Evolutionary conservation across 768 basidiomycete species (phyloP).

Genomic region (Cytidiella melzeri): DNA sequence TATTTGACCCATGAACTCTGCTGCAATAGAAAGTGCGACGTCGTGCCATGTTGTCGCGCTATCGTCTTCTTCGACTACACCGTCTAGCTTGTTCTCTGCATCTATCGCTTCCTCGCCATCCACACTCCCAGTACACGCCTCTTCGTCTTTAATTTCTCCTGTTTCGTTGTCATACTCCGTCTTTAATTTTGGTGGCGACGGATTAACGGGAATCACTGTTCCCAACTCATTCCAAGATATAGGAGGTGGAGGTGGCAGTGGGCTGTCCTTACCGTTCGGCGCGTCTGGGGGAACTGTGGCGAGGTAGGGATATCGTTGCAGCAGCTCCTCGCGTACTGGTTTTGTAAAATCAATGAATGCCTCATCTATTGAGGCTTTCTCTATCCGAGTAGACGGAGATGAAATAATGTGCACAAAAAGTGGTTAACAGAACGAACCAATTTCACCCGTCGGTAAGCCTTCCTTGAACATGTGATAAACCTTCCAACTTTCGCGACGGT

Average conservation of each 20-base stretch:
- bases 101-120: not conserved
- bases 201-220: slow-evolving; percentile 54
- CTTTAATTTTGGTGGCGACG: slow-evolving; percentile 19
- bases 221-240: slow-evolving; percentile 57
- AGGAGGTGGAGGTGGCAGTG: slow-evolving; percentile 66
- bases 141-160: slow-evolving; percentile 10
- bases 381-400: slow-evolving; percentile 31
- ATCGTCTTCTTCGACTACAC: slow-evolving; percentile 24
- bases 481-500: slow-evolving; percentile 85
- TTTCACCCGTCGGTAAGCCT: slow-evolving; percentile 68
- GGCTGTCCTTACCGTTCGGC: slow-evolving; percentile 66
- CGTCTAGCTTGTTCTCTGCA: not conserved
- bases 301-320: slow-evolving; percentile 75
- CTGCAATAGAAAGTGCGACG: slow-evolving; percentile 82
- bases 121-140: not conserved
- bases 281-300: slow-evolving; percentile 62
- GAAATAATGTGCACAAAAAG: not conserved
- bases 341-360: slow-evolving; percentile 90
- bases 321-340: slow-evolving; percentile 68
- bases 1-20: slow-evolving; percentile 77
- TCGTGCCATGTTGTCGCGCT: slow-evolving; percentile 76
- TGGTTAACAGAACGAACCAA: slow-evolving; percentile 57
- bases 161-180: slow-evolving; percentile 1
- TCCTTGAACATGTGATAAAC: slow-evolving; percentile 81
- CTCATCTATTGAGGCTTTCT: slow-evolving; percentile 97